Evolutionary conservation across 2,329 filamentous ascomycete species (phyloP).

Genomic region (Penicillium sp.): DNA sequence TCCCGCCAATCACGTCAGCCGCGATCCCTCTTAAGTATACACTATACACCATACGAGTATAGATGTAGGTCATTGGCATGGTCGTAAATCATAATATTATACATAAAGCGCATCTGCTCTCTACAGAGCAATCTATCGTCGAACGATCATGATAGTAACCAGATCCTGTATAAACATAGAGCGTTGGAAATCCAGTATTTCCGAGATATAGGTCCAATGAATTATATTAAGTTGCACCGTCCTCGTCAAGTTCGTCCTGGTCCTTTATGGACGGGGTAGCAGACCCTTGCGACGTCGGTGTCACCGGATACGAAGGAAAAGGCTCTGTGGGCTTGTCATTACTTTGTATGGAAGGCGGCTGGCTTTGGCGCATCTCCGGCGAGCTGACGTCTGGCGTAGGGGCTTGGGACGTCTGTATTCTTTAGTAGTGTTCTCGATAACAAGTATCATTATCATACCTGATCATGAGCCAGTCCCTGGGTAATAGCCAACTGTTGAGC

Average conservation of each 20-base stretch:
- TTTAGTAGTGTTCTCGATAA: neutral
- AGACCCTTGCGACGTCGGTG: conserved; percentile 15
- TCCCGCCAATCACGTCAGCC: conserved; percentile 1
- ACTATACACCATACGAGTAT: neutral
- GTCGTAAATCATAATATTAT: neutral
- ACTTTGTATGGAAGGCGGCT: conserved; percentile 15
- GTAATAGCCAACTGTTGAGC: conserved; percentile 54
- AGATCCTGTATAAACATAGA: neutral
- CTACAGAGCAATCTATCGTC: neutral
- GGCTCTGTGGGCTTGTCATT: conserved; percentile 25
- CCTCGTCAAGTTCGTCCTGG: neutral
- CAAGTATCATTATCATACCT: conserved; percentile 22
- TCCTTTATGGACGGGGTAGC: conserved; percentile 3
- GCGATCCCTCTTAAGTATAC: neutral
- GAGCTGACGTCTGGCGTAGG: conserved; percentile 2
- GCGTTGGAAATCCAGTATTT: neutral
- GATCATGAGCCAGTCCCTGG: conserved; percentile 45
- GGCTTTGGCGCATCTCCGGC: conserved; percentile 5
- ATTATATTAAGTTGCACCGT: neutral
- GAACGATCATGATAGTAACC: neutral
- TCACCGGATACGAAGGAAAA: conserved; percentile 30
- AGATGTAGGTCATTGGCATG: neutral
- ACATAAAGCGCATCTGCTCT: neutral
- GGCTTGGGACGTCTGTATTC: neutral
- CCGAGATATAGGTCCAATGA: neutral